These are phyloP conservation scores for Brassica juncea DNA, from an alignment of 345 rosid genomes.

Conservation along the genomic window DNA sequence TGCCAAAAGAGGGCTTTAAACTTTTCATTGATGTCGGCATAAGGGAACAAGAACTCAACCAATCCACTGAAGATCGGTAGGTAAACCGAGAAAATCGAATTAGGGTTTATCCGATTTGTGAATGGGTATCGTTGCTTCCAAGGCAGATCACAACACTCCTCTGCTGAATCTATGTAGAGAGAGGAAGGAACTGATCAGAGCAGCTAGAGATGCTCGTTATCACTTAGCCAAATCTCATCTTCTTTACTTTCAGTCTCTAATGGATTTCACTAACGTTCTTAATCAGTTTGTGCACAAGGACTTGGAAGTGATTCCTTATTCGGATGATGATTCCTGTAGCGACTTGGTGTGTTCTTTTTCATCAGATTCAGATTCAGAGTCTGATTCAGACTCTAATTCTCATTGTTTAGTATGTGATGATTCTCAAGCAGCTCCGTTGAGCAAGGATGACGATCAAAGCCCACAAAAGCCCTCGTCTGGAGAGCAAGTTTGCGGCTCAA, in stretches of 20 bases:
- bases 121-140: conserved; percentile 35
- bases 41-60: conserved; percentile 9
- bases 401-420: conserved; percentile 4
- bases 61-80: neutral
- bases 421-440: conserved; percentile 4
- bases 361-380: conserved; percentile 14
- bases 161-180: conserved; percentile 44
- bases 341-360: conserved; percentile 27
- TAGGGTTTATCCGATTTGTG: conserved; percentile 18
- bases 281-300: conserved; percentile 39
- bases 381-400: conserved; percentile 16
- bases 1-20: neutral
- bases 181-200: conserved; percentile 41
- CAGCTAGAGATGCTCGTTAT: conserved; percentile 37
- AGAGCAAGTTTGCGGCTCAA: conserved; percentile 20
- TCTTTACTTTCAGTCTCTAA: conserved; percentile 38
- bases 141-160: conserved; percentile 28
- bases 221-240: conserved; percentile 39
- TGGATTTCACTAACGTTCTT: conserved; percentile 32
- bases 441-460: neutral
- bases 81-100: neutral
- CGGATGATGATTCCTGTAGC: conserved; percentile 30
- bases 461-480: neutral
- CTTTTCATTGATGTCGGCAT: neutral
- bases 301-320: conserved; percentile 20